Evolutionary conservation across 768 basidiomycete genomes (phyloP), one percentile per base, ranked within the genome.

Genomic region (Crepidotus variabilis): DNA sequence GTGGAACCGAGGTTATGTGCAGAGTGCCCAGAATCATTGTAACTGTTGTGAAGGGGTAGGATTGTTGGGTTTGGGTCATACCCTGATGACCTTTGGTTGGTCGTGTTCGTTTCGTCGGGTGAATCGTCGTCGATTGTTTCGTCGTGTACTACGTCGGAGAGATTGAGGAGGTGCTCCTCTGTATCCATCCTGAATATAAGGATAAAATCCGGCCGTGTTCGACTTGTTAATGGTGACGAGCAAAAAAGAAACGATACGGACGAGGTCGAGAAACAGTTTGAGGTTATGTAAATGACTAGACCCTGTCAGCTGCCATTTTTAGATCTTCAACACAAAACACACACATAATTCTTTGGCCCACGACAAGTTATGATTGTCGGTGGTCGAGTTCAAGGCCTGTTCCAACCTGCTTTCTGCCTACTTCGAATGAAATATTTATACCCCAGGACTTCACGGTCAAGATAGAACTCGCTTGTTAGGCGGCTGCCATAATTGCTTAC

Each of bases 81-180:
- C 52, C 70, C 53, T 54, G 69, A 63, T 36, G 69, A 64, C 51
- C 74, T 55, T 48, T 69, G 33, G 56, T 62, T 64, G 52, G 71
- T 39, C 32, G 60, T 47, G 53, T 73, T 60, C 47, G 69, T 58
- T 46, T 68, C 64, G 50, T 68, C 64, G 52, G 74, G 73, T 47
- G 74, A 71, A 60, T 85, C 83, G 63, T 87, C 81, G 67, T 78
- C 83, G 21, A 89, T 79, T 28, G 86, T 79, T 55, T 89, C 87
- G 67, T 91, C 89, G 69, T 90, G 87, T 47, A 92, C 88, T 71
- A 92, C 90, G 72, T 92, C 90, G 47, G 90, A 91, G 63, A 92
- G 82, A 66, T 84, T 82, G 59, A 92, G 80, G 60, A 83, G 81
- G 58, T 82, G 81, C 67, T 86, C 83, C 67, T 86, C 84, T 69